Conservation (phyloP, 2,329 filamentous ascomycete genomes). For the Pseudogymnoascus sp. region DNA sequence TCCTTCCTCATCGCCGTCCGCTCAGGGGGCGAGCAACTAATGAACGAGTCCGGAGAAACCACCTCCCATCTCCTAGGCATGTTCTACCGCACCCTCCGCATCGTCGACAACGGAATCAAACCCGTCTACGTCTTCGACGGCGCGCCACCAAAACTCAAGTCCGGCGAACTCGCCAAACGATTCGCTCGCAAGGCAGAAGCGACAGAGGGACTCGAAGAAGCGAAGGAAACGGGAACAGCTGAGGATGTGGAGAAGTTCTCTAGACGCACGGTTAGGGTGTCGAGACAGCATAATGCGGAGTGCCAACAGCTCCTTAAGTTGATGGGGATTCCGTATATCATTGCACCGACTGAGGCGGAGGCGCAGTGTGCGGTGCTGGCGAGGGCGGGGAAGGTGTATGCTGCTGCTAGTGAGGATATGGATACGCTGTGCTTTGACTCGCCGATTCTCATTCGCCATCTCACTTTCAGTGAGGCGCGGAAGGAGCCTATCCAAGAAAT, state of each 20-base stretch:
- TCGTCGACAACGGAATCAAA: constrained; percentile 98
- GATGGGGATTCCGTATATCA: constrained; percentile 93
- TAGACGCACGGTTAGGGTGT: constrained; percentile 84
- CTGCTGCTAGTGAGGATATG: constrained; percentile 97
- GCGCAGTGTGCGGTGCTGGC: constrained; percentile 91
- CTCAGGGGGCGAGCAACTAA: constrained; percentile 93
- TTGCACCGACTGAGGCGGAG: constrained; percentile 94
- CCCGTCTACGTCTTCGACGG: constrained; percentile 97
- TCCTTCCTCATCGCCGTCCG: constrained; percentile 97
- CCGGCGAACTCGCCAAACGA: constrained; percentile 90
- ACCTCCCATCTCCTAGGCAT: constrained; percentile 98
- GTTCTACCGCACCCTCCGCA: constrained; percentile 97
- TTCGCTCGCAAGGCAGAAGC: constrained; percentile 94
- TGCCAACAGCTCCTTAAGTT: constrained; percentile 85
- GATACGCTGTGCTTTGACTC: constrained; percentile 94
- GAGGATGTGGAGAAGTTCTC: constrained; percentile 99
- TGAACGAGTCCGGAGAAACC: constrained; percentile 89
- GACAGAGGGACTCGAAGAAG: constrained; percentile 82
- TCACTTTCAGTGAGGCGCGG: constrained; percentile 94
- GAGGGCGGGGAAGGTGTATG: constrained; percentile 88
- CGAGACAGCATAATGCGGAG: constrained; percentile 93
- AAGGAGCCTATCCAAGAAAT: constrained; percentile 98
- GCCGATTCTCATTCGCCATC: constrained; percentile 81
- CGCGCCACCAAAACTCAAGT: constrained; percentile 94
- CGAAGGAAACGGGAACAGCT: constrained; percentile 93